Evolutionary conservation across 352 stramenopile species (phyloP), one percentile per base, ranked within the genome.

Genomic region (Globisporangium carolinianum): DNA sequence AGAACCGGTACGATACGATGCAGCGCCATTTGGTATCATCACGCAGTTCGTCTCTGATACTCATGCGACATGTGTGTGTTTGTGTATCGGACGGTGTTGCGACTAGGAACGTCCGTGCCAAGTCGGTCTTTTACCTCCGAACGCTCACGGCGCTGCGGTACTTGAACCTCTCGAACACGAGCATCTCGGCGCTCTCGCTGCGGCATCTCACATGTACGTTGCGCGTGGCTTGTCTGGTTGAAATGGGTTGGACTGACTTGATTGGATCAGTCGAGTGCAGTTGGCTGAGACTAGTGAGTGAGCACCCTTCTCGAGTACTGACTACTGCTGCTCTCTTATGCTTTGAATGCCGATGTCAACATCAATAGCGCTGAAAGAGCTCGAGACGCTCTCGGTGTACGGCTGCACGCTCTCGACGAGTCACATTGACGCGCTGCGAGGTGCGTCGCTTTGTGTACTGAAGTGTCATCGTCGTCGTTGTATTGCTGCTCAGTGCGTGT

Each of bases 91-190:
- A 18, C 48, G 50, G 50, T 56, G 14, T 24, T 37, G 47, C 12
- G 10, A n/a, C 24, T 58, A 92, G 82, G 72, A 80, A 87, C 61
- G 88, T 92, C 46, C 75, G 77, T 12, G 65, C 72, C 57, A 89
- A 88, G 66, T 86, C 73, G 12, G 53, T 90, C 17, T 75, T 77
- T 56, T 72, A 72, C 61, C 66, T 92, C 5, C 78, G 72, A 36
- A 68, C 76, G 36, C 65, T 92, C 35, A 83, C 76, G 14, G 48
- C 74, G 55, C 60, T 92, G 17, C 76, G 72, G 54, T 77, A 71
- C 41, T 64, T 93, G 57, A 93, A 93, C 63, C 67, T 93, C 51
- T 91, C 80, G 7, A 86, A 89, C 61, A 93, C 83, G 7, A 71
- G 67, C 36, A 81, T 93, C 18, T 84, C 77, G 0, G 75, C 72